Evolutionary conservation across 495 filamentous ascomycete genomes (phyloP), one percentile per base, ranked within the genome.

Genomic region (Hypoxylon fragiforme): DNA sequence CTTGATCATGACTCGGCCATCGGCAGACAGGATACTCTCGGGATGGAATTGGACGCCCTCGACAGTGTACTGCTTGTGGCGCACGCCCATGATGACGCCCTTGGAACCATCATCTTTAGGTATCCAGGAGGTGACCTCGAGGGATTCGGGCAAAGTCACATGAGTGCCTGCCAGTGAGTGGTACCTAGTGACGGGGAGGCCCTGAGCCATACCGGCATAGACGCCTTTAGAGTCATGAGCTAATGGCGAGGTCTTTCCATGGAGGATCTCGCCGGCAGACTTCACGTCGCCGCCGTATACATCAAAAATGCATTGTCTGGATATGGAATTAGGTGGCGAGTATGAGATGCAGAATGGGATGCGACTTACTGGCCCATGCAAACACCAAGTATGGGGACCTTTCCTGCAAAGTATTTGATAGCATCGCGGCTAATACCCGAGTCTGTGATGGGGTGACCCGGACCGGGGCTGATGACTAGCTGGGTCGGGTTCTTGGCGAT

Each of bases 21-120:
- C 84, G 48, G 85, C 89, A 0, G 94, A 97, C 21, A 98, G 72
- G 44, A 98, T 98, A 66, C 92, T 97, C 70, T 98, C 94, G 0
- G 94, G 94, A 65, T 98, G 94, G 68, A 97, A 98, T 67, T 98
- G 94, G 13, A 97, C 91, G 22, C 92, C 94, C 66, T 98, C 94
- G 3, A 98, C 78, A 0, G 89, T 77, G 63, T 88, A 85, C 65
- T 92, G 81, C 72, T 95, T 96, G 74, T 99, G 94, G 15, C 94
- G 81, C 8, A 97, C 85, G 14, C 94, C 94, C 94, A 97, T 97
- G 56, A 99, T 99, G 37, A 97, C 83, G 8, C 84, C 83, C 55
- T 85, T 87, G 13, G 76, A 83, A 41, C 73, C 74, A 38, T 80
- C 76, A n/a, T 77, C 77, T 28, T 85, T 86, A n/a, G 81, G 74